Evolutionary conservation across 176 grass and related monocot species (phyloP).

Genomic region (Rhipidocladum racemiflorum): DNA sequence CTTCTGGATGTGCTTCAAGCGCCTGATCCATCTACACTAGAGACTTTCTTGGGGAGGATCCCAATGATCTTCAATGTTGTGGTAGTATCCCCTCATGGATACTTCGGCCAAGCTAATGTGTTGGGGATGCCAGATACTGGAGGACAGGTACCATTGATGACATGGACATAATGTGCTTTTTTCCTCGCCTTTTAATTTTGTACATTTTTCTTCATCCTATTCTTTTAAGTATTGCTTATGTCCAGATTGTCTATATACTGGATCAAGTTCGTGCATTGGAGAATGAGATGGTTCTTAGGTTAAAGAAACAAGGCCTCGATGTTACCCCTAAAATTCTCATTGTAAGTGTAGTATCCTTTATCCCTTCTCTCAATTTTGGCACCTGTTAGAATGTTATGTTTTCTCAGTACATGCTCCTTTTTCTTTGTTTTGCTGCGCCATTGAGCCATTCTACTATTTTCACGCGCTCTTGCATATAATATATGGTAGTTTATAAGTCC

Average conservation of each 20-base stretch:
- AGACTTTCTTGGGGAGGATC: conserved; percentile 87
- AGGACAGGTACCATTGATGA: conserved; percentile 65
- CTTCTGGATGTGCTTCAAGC: conserved; percentile 91
- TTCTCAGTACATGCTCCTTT: conserved; percentile 7
- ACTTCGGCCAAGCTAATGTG: conserved; percentile 98
- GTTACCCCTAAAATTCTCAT: conserved; percentile 87
- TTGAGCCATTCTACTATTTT: background rate
- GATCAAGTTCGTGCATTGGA: conserved; percentile 95
- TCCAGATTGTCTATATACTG: conserved; percentile 91
- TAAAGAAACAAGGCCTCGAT: conserved; percentile 80
- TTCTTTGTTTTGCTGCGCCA: background rate
- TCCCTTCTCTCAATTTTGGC: conserved; percentile 8
- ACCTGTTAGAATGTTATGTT: background rate
- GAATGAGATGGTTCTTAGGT: conserved; percentile 89
- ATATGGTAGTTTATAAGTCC: background rate
- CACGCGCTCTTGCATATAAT: background rate
- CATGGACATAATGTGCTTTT: background rate
- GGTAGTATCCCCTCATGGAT: conserved; percentile 88
- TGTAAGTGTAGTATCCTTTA: conserved; percentile 44
- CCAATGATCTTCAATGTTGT: conserved; percentile 99
- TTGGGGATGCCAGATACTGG: conserved; percentile 96
- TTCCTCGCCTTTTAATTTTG: background rate
- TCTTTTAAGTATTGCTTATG: conserved; percentile 6
- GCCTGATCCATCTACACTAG: conserved; percentile 84
- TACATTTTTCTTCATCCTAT: conserved; percentile 1